These are phyloP conservation scores for Noccaea bulbosa DNA, from an alignment of 345 rosid genomes.

Conservation along the genomic window DNA sequence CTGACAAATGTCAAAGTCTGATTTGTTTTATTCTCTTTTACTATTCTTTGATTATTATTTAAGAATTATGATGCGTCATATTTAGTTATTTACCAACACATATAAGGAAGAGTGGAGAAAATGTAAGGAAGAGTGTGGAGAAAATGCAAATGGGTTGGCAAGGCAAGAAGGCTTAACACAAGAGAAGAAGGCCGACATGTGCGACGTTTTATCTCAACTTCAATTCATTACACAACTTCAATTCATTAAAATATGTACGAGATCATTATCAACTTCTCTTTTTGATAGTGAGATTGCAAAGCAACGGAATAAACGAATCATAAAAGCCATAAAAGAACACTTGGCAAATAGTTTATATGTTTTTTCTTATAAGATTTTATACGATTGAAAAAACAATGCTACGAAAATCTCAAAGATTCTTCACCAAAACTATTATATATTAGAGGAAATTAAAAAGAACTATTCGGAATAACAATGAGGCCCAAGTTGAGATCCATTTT, in stretches of 20 bases:
- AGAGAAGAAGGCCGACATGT: slow-evolving; percentile 31
- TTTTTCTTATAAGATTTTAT: too few species aligned
- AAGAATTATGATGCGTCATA: slow-evolving; percentile 3
- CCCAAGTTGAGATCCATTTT: too few species aligned
- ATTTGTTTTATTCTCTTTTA: not conserved
- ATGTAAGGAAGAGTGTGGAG: slow-evolving; percentile 30
- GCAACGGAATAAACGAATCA: too few species aligned
- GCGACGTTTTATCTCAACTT: slow-evolving; percentile 18
- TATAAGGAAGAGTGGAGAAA: slow-evolving; percentile 21
- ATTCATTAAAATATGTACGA: too few species aligned
- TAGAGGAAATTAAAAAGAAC: too few species aligned
- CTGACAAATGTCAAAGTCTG: not conserved
- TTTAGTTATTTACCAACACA: slow-evolving; percentile 4
- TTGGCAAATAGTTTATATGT: not conserved
- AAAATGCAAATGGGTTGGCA: slow-evolving; percentile 40
- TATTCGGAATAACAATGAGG: too few species aligned
- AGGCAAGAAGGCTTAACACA: slow-evolving; percentile 5
- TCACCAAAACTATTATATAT: too few species aligned
- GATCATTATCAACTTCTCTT: too few species aligned
- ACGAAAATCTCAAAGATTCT: too few species aligned
- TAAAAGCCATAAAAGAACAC: not conserved
- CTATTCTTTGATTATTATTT: not conserved
- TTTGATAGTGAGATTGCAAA: too few species aligned
- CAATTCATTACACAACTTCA: slow-evolving; percentile 14
- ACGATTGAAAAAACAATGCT: too few species aligned